Base-by-base conservation (phyloP, 768 basidiomycete genomes). In the Butyriboletus loyo region DNA sequence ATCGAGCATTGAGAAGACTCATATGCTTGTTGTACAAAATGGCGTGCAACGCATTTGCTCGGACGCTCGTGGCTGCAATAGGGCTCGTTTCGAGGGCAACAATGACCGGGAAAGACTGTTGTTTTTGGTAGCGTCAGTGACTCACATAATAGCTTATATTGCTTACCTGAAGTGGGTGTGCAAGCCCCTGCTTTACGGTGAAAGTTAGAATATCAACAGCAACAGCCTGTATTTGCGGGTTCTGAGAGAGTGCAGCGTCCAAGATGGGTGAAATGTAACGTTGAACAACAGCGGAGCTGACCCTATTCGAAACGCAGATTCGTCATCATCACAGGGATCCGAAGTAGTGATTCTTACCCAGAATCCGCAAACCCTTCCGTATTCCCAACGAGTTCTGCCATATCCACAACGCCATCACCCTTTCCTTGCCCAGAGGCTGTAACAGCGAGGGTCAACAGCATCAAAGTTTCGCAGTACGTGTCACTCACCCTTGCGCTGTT, bases 351-450 rank as follows among this genome's bases (percentile, higher is more conserved):
- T 28, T 55, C 83, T 61, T 71, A 98, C 97, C 95, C 95, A 7
- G 96, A 98, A 61, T 98, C 97, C 0, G 96, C 93, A 66, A 98
- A 96, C 1, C 88, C 92, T 62, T 93, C 89, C 0, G 93, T 93
- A 61, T 96, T 95, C 1, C 97, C 97, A 4, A 98, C 89, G 9
- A 99, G 76, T 62, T 97, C 92, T 0, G 88, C 87, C 86, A 99
- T 94, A 61, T 95, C 84, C 46, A 98, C 84, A 22, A 82, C 75
- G 7, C 70, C 58, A 0, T 71, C 65, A 8, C 54, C 54, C 46
- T 64, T 67, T 17, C 49, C 59, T 50, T 69, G 53, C 4, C 42
- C 53, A 31, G 57, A 53, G 11, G 17, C 69, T 69, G 36, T 27
- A 46, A 22, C 0, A 4, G 9, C 19, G 4, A 1, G 19, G 7